Evolutionary conservation across 1,139 yeast species (phyloP), one percentile per base, ranked within the genome.

Genomic region (Geotrichum siamense): DNA sequence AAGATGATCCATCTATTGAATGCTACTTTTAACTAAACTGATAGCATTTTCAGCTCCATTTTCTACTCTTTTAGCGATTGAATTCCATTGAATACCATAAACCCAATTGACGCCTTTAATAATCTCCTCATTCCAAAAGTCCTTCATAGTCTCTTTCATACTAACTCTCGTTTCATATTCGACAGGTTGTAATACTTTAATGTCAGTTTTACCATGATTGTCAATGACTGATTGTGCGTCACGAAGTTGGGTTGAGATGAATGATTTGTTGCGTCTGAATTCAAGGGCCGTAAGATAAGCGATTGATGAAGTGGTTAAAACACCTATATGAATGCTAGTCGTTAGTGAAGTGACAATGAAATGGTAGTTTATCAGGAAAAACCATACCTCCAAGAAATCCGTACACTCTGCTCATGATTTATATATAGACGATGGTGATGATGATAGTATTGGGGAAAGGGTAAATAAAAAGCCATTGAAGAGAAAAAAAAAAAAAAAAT

Each of bases 101-200:
- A 67, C 47, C 79, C 85, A 81, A 54, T 79, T 79, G 21, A 79
- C 86, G 53, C 75, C 73, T 39, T 68, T 71, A 51, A 81, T 71
- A 43, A 85, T 74, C 59, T 83, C 93, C 43, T 76, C 79, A 57
- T 85, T 82, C 95, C 95, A 85, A 38, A 84, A 70, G 57, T 85
- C 94, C 55, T 80, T 83, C 51, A 75, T 69, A 0, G 89, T 79
- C 60, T 85, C 91, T 9, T 57, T 56, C 35, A 77, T 56, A 31
- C 69, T 64, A 32, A 72, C 69, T 35, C 77, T 69, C 38, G 72
- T 65, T 32, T 64, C 58, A 48, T 71, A 74, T 19, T 70, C 64
- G 15, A 49, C 47, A 9, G 56, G 55, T 16, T 49, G 50, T 31
- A 51, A 44, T 12, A 51, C 48, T 13, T 29, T 31, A 15, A 43